Conservation (phyloP, 1,139 yeast species). For the Suhomyces ambrosiae region DNA sequence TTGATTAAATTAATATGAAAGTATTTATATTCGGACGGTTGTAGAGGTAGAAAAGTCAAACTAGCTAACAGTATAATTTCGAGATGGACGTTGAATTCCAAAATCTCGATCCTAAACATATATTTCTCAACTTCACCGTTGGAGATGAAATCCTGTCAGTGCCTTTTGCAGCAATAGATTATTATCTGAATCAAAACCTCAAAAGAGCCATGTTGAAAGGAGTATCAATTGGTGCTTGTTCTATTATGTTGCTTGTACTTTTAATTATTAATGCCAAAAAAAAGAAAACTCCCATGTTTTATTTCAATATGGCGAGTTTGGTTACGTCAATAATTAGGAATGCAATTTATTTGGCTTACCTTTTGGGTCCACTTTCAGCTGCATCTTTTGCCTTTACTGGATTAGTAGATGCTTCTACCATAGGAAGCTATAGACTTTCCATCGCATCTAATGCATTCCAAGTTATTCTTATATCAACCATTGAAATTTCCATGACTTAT, state of each 20-base stretch:
- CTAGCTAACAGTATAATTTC: too few species aligned
- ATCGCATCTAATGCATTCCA: conserved; percentile 64
- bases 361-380: conserved; percentile 54
- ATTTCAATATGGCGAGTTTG: conserved; percentile 64
- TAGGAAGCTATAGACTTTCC: conserved; percentile 27
- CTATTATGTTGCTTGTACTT: conserved; percentile 25
- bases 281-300: conserved; percentile 65
- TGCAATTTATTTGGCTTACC: conserved; percentile 54
- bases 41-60: too few species aligned
- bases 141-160: conserved; percentile 11
- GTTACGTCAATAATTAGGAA: conserved; percentile 58
- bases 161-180: conserved; percentile 18
- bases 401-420: conserved; percentile 23
- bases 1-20: too few species aligned
- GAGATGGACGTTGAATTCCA: conserved; percentile 1
- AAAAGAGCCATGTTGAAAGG: conserved; percentile 25
- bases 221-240: conserved; percentile 32
- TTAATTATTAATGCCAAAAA: conserved; percentile 44
- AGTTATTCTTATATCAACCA: conserved; percentile 55
- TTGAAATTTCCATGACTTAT: conserved; percentile 66
- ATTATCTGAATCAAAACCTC: conserved; percentile 12
- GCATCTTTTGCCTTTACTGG: conserved; percentile 56
- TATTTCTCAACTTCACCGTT: conserved; percentile 19
- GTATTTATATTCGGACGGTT: too few species aligned
- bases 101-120: conserved; percentile 10